Base-by-base conservation (phyloP, 2,329 filamentous ascomycete genomes). In the Tympanopsis confertula region DNA sequence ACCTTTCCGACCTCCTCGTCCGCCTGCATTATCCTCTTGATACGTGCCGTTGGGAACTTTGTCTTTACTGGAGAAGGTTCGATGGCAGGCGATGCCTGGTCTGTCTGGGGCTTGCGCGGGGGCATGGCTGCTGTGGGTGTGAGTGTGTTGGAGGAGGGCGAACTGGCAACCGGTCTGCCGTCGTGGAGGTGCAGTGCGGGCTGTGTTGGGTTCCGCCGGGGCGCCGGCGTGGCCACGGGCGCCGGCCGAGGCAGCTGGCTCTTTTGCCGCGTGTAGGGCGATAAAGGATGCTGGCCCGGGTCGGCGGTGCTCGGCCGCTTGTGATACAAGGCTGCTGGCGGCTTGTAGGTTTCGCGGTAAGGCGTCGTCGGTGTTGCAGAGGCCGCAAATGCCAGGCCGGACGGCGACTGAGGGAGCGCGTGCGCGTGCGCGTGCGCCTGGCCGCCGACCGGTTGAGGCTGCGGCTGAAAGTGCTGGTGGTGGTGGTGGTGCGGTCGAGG, bases 11-110 rank as follows among this genome's bases (percentile, higher is more conserved):
- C 88, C 56, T 98, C 91, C 54, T 98, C 91, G 53, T 98, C 91
- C 10, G 89, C 89, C 62, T 98, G 91, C 91, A 98, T 96, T 52
- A 98, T 96, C 37, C 91, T 79, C 69, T 98, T 98, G 66, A 98
- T 98, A 44, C 91, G 75, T 13, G 91, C 91, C 20, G 94, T 94
- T 1, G 91, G 91, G 52, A 98, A 98, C 52, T 95, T 95, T 22
- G 89, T 96, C 59, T 78, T 85, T 49, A 98, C 86, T 32, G 86
- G 70, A 59, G 62, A 94, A 62, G 58, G 74, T 57, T 62, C 77
- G 49, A 74, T 61, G 32, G 57, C 55, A 20, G 59, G 55, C 39
- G 60, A 53, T 51, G 58, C 29, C 52, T 57, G 45, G 50, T 57
- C 48, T 41, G 57, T 43, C 2, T 58, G 52, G 40, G 56, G 51